phyloP scores from a whole-genome alignment of 2,329 filamentous ascomycete species.

The Gaeumannomyces tritici region DNA sequence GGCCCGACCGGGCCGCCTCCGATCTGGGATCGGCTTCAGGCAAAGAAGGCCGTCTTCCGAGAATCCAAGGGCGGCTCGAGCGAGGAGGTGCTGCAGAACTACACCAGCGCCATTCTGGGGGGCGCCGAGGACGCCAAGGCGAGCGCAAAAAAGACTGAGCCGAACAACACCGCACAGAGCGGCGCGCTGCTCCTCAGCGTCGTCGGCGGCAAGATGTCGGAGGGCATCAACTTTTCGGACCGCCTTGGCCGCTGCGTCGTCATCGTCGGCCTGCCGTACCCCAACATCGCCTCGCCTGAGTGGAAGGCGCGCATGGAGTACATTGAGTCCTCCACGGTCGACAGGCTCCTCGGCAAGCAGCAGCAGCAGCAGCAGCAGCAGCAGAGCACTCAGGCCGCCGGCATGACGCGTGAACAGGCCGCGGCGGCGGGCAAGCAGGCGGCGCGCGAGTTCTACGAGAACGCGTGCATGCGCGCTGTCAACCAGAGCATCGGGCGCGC shows the following conservation, averaged over 20 bases:
- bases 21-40: slow-evolving; percentile 49
- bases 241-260: slow-evolving; percentile 78
- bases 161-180: slow-evolving; percentile 17
- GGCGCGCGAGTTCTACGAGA: slow-evolving; percentile 79
- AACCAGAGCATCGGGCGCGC: slow-evolving; percentile 94
- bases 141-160: slow-evolving; percentile 5
- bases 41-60: slow-evolving; percentile 53
- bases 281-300: slow-evolving; percentile 79
- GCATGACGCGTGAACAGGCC: slow-evolving; percentile 18
- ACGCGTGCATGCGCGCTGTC: slow-evolving; percentile 90
- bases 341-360: slow-evolving; percentile 20
- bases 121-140: slow-evolving; percentile 10
- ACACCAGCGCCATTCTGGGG: slow-evolving; percentile 57
- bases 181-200: slow-evolving; percentile 83
- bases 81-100: slow-evolving; percentile 66
- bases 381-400: background rate
- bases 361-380: slow-evolving; percentile 11
- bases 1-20: slow-evolving; percentile 11
- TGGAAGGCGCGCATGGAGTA: slow-evolving; percentile 91
- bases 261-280: slow-evolving; percentile 87
- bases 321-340: slow-evolving; percentile 53
- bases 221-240: slow-evolving; percentile 98
- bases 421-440: slow-evolving; percentile 38
- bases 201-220: slow-evolving; percentile 87
- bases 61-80: slow-evolving; percentile 44